A percentile compares a stretch with the other conserved stretches of the same genome.
These are phyloP conservation scores for Lactarius trivialis DNA, from an alignment of 768 basidiomycete species.

Conservation along the genomic window DNA sequence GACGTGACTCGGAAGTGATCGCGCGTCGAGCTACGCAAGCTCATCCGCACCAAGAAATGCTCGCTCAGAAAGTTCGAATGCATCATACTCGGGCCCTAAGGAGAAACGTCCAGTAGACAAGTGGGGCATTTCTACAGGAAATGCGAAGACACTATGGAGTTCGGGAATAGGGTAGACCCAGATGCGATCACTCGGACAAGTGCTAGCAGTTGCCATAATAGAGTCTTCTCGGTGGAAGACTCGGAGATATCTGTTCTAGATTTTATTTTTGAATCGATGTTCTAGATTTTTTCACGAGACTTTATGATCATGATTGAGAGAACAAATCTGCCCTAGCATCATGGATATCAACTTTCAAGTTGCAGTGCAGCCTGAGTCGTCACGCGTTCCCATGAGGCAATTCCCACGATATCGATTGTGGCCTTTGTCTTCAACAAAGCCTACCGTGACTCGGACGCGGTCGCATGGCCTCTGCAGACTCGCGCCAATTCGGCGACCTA, in stretches of 20 bases:
- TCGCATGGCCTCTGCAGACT: conserved; percentile 35
- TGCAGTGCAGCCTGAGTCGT: no score
- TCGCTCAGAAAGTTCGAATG: neutral
- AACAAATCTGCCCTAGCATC: no score
- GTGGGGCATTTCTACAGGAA: neutral
- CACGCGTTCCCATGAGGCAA: no score
- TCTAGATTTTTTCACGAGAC: no score
- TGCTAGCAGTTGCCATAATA: neutral
- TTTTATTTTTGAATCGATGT: no score
- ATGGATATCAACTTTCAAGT: no score
- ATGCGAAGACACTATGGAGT: no score
- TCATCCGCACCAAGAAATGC: neutral
- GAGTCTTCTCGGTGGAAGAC: neutral
- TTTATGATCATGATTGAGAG: no score
- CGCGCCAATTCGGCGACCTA: conserved; percentile 75
- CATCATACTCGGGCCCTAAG: neutral
- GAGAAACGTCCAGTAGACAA: neutral
- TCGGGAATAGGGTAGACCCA: neutral
- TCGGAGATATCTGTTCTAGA: neutral
- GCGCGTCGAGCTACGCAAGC: neutral
- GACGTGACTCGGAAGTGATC: neutral
- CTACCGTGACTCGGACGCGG: neutral
- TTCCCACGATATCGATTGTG: neutral
- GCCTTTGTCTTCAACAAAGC: neutral
- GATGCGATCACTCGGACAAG: neutral